Conservation (phyloP, 2,329 filamentous ascomycete species). For the Fusarium miscanthi region DNA sequence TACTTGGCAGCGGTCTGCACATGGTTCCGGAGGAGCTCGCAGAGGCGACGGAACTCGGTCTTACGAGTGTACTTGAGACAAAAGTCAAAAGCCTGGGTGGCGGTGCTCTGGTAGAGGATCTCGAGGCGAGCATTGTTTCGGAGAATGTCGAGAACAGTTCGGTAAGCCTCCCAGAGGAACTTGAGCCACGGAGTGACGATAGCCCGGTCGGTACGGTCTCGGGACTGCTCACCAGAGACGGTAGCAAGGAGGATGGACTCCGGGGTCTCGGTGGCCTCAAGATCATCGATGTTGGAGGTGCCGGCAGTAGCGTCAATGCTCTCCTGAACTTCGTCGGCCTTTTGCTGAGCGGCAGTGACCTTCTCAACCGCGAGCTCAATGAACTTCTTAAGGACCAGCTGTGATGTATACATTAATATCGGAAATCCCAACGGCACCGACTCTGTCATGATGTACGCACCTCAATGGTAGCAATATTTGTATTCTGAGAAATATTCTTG, state of each 20-base stretch:
- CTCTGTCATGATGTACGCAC: slow-evolving; percentile 57
- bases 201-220: slow-evolving; percentile 95
- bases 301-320: slow-evolving; percentile 76
- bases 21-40: slow-evolving; percentile 97
- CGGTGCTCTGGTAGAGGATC: slow-evolving; percentile 97
- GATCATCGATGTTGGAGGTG: slow-evolving; percentile 85
- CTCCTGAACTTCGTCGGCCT: slow-evolving; percentile 94
- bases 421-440: slow-evolving; percentile 11
- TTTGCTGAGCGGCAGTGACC: slow-evolving; percentile 93
- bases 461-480: slow-evolving; percentile 98
- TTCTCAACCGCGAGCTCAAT: slow-evolving; percentile 97
- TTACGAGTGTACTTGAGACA: slow-evolving; percentile 98
- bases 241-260: slow-evolving; percentile 98
- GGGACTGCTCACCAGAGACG: slow-evolving; percentile 96
- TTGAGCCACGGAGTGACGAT: slow-evolving; percentile 99
- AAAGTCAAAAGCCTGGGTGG: slow-evolving; percentile 98
- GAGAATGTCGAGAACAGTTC: slow-evolving; percentile 96
- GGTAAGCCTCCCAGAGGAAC: slow-evolving; percentile 99
- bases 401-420: slow-evolving; percentile 39
- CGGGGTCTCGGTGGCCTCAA: slow-evolving; percentile 96
- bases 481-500: slow-evolving; percentile 99
- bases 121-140: slow-evolving; percentile 99
- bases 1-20: slow-evolving; percentile 99
- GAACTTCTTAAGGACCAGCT: slow-evolving; percentile 96
- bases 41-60: slow-evolving; percentile 98